These are phyloP conservation scores for Anisodus tanguticus DNA, from an alignment of 257 asterid species.

Conservation along the genomic window DNA sequence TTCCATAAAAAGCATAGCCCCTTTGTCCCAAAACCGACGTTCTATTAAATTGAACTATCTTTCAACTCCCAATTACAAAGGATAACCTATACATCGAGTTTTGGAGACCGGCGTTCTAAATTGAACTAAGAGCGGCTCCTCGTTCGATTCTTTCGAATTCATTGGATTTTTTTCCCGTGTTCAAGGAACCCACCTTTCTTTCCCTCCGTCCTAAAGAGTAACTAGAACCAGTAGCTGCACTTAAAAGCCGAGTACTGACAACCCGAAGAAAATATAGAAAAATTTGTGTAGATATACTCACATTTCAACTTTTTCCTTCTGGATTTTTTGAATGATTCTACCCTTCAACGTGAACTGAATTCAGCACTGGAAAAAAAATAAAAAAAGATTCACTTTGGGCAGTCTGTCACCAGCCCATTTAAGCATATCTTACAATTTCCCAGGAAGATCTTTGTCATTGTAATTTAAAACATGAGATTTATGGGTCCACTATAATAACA, in stretches of 20 bases:
- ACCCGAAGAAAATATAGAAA: too few species aligned
- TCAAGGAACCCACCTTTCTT: too few species aligned
- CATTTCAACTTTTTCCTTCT: not conserved
- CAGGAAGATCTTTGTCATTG: constrained; percentile 5
- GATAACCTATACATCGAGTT: too few species aligned
- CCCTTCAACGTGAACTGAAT: not conserved
- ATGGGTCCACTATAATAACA: not conserved
- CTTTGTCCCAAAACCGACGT: too few species aligned
- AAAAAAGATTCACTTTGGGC: not conserved
- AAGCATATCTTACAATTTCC: not conserved
- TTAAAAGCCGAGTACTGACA: too few species aligned
- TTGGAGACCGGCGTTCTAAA: too few species aligned
- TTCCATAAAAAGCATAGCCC: not conserved
- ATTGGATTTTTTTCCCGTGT: too few species aligned
- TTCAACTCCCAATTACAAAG: not conserved
- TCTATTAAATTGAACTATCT: too few species aligned
- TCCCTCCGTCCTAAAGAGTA: too few species aligned
- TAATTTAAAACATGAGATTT: not conserved
- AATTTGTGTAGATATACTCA: not conserved
- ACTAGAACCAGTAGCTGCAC: too few species aligned
- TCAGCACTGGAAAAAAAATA: not conserved
- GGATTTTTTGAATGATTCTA: not conserved
- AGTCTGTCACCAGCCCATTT: not conserved
- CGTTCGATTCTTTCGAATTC: too few species aligned
- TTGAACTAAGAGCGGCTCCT: too few species aligned